A percentile compares a stretch with the other conserved stretches of the same genome.
These are phyloP conservation scores for Trichoderma gracile DNA, from an alignment of 2,329 filamentous ascomycete genomes.

Conservation along the genomic window DNA sequence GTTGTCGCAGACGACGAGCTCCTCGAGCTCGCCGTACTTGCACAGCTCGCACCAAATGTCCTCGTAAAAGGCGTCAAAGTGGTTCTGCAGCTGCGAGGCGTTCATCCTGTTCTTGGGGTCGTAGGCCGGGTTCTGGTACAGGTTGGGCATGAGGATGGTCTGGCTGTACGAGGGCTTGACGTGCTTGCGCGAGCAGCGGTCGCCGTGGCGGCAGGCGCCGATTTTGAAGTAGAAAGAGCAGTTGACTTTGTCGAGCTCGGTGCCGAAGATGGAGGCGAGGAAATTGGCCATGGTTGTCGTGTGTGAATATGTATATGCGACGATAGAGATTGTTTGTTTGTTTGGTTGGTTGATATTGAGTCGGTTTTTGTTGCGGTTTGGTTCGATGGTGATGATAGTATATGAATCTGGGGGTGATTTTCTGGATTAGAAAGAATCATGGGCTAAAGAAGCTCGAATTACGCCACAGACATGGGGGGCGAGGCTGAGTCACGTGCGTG, in stretches of 20 bases:
- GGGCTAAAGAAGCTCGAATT: constrained; percentile 23
- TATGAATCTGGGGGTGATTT: too few relatives aligned
- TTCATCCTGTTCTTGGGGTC: constrained; percentile 98
- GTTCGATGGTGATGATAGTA: neutral
- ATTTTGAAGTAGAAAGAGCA: constrained; percentile 99
- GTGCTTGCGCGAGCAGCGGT: constrained; percentile 97
- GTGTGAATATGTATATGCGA: neutral
- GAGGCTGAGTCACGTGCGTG: constrained; percentile 38
- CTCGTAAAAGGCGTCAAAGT: constrained; percentile 99
- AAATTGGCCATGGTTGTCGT: constrained; percentile 82
- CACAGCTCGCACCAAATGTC: constrained; percentile 99
- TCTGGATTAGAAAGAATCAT: constrained; percentile 29
- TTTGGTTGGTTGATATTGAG: neutral
- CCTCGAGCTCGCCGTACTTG: constrained; percentile 96
- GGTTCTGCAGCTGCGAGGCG: constrained; percentile 91
- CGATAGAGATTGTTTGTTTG: neutral
- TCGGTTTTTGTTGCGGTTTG: neutral
- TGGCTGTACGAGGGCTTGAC: constrained; percentile 98
- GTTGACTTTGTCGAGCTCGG: constrained; percentile 99
- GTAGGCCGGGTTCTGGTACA: constrained; percentile 98
- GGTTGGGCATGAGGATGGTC: constrained; percentile 95
- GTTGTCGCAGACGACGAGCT: constrained; percentile 98
- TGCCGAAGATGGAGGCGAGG: constrained; percentile 98
- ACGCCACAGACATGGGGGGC: constrained; percentile 30
- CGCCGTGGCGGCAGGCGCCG: constrained; percentile 95